Conservation (phyloP, 2,329 filamentous ascomycete species). For the Cytospora leucostoma region DNA sequence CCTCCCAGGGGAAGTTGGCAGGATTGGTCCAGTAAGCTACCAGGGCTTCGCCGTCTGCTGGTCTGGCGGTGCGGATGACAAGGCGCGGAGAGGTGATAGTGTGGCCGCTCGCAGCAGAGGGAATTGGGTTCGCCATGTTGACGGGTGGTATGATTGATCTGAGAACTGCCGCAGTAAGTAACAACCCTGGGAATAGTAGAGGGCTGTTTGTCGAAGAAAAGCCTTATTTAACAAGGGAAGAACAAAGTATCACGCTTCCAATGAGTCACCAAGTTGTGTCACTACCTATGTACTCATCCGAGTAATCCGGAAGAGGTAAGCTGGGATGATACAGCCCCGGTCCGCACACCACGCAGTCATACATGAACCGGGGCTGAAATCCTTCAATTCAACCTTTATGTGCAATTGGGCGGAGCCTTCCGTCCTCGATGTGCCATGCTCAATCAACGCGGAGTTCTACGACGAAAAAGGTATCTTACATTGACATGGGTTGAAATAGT, state of each 20-base stretch:
- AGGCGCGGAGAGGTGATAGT: slow-evolving; percentile 45
- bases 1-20: slow-evolving; percentile 25
- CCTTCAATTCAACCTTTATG: neutral
- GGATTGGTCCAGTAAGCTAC: slow-evolving; percentile 25
- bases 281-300: no score
- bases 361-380: neutral
- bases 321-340: neutral
- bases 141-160: neutral
- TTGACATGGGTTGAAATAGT: no score
- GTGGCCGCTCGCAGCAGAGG: slow-evolving; percentile 5
- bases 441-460: no score
- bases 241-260: neutral
- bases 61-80: slow-evolving; percentile 41
- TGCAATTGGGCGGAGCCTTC: no score
- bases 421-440: no score
- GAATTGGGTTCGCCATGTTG: neutral
- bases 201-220: neutral
- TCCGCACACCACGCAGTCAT: neutral
- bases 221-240: neutral
- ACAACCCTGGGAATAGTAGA: no score
- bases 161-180: neutral
- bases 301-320: neutral
- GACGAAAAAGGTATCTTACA: no score
- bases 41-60: slow-evolving; percentile 25
- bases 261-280: neutral